A percentile compares a stretch with the other conserved stretches of the same genome.
phyloP scores from a whole-genome alignment of 257 asterid genomes.

The Phtheirospermum japonicum region DNA sequence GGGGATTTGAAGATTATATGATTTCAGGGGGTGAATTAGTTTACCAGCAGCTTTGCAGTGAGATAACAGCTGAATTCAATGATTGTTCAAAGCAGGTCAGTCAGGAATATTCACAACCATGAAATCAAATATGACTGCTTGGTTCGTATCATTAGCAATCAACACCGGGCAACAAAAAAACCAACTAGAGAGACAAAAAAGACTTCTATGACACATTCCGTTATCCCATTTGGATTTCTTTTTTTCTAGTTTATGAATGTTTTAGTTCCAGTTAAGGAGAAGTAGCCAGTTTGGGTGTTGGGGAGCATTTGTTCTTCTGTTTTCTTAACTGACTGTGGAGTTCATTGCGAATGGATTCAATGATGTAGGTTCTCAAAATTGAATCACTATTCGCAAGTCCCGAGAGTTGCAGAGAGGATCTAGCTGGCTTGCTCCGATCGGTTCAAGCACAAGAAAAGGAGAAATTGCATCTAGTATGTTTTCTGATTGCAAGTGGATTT shows the following conservation, averaged over 20 bases:
- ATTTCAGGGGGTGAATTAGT: conserved; percentile 76
- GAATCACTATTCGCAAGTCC: conserved; percentile 69
- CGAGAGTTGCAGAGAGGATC: conserved; percentile 73
- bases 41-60: conserved; percentile 86
- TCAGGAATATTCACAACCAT: neutral
- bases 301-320: conserved; percentile 6
- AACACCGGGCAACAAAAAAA: neutral
- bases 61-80: conserved; percentile 77
- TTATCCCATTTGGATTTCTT: neutral
- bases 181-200: neutral
- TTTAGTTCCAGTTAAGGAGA: neutral
- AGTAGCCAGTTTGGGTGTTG: neutral
- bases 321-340: conserved; percentile 9
- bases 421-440: conserved; percentile 69
- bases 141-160: neutral
- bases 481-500: conserved; percentile 20
- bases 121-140: conserved; percentile 6
- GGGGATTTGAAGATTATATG: conserved; percentile 82
- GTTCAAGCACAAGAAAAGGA: conserved; percentile 86
- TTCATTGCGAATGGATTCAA: conserved; percentile 11
- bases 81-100: conserved; percentile 90
- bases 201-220: neutral
- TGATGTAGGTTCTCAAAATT: conserved; percentile 71
- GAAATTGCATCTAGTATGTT: conserved; percentile 76
- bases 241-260: conserved; percentile 11